These are phyloP conservation scores for Botrytis byssoidea DNA, from an alignment of 2,329 filamentous ascomycete species.

Conservation along the genomic window DNA sequence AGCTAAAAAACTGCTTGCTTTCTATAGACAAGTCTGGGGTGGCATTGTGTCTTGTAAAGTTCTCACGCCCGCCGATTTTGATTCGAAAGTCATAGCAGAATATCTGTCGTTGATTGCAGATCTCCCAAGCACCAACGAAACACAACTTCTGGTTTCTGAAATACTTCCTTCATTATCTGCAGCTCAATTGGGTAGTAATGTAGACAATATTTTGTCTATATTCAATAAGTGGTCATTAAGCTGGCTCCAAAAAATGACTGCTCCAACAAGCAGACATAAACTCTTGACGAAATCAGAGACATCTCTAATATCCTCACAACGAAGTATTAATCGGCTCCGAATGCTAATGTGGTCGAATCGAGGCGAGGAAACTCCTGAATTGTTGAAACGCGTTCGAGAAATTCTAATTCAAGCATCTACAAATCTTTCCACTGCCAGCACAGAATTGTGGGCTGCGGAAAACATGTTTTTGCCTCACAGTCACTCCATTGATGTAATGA, in stretches of 20 bases:
- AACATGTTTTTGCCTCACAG: conserved; percentile 6
- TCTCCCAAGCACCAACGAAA: conserved; percentile 23
- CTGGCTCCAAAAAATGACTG: conserved; percentile 22
- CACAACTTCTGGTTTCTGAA: conserved; percentile 26
- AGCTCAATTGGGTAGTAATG: conserved; percentile 26
- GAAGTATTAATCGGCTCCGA: background rate
- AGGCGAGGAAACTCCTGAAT: background rate
- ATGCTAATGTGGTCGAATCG: conserved; percentile 7
- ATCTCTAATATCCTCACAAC: background rate
- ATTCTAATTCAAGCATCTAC: background rate
- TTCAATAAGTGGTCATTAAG: conserved; percentile 24
- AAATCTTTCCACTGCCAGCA: background rate
- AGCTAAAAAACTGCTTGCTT: conserved; percentile 21
- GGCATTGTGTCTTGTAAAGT: conserved; percentile 32
- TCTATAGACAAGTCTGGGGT: conserved; percentile 34
- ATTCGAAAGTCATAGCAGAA: conserved; percentile 21
- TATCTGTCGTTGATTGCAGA: conserved; percentile 26
- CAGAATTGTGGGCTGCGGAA: conserved; percentile 17
- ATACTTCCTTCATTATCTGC: conserved; percentile 29
- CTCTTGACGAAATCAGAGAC: conserved; percentile 3
- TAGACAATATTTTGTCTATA: conserved; percentile 22
- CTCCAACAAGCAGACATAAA: background rate
- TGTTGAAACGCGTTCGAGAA: background rate
- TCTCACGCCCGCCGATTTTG: conserved; percentile 27
- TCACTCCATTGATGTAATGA: conserved; percentile 24